Conservation (phyloP, 371 early-diverging fungal species). For the Mucor velutinosus region DNA sequence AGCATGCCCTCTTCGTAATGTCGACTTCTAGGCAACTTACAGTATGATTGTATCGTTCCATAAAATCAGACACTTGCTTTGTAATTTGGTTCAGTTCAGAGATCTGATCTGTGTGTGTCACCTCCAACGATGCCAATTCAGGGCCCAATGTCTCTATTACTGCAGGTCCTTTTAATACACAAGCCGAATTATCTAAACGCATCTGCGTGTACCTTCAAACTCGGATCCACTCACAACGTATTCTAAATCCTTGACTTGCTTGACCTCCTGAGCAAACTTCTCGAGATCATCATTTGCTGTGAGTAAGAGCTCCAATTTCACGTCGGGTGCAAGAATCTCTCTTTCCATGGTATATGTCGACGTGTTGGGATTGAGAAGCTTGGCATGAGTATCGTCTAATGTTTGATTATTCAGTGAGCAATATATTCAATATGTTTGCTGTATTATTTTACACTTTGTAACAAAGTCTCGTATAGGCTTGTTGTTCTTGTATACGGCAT, state of each 20-base stretch:
- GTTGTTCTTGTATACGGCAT: conserved; percentile 36
- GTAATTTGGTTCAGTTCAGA: conserved; percentile 47
- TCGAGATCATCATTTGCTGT: conserved; percentile 60
- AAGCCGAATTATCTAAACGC: background rate
- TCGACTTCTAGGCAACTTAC: conserved; percentile 26
- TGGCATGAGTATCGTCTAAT: conserved; percentile 48
- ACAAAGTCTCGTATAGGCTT: conserved; percentile 57
- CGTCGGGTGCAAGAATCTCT: conserved; percentile 54
- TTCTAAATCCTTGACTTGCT: conserved; percentile 59
- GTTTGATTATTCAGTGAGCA: background rate
- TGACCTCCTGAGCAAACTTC: conserved; percentile 53
- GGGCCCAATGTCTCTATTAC: conserved; percentile 53
- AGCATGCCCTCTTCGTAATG: background rate
- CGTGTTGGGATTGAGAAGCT: conserved; percentile 44
- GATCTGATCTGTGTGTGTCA: conserved; percentile 51
- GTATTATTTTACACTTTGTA: conserved; percentile 50
- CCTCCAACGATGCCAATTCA: conserved; percentile 49
- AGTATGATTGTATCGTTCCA: conserved; percentile 57
- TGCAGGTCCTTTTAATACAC: conserved; percentile 3
- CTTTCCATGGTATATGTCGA: conserved; percentile 53
- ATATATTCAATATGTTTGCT: background rate
- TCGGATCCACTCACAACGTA: conserved; percentile 47
- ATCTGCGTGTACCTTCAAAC: conserved; percentile 8
- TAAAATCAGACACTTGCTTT: conserved; percentile 42
- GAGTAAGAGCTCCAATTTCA: conserved; percentile 57